Conservation (phyloP, 352 stramenopile genomes). For the Phytophthora podocarpi region DNA sequence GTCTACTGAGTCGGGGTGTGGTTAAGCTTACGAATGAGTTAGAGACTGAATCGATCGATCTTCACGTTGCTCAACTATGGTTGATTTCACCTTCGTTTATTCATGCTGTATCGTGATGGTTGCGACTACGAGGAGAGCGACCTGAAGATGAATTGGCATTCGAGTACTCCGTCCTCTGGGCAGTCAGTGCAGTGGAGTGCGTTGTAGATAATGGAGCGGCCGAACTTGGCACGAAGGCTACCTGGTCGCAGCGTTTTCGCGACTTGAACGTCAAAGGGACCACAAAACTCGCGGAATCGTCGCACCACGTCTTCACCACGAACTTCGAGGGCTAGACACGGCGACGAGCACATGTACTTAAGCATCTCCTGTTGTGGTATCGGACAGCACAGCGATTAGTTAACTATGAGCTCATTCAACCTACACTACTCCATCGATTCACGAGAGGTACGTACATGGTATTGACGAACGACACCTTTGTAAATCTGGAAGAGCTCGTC, state of each 20-base stretch:
- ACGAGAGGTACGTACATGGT: constrained; percentile 57
- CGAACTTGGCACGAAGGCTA: constrained; percentile 90
- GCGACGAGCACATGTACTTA: constrained; percentile 90
- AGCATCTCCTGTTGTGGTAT: constrained; percentile 75
- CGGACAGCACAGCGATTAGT: neutral
- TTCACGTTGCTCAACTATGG: neutral
- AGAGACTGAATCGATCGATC: constrained; percentile 20
- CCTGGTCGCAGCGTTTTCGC: constrained; percentile 85
- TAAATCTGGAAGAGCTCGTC: constrained; percentile 93
- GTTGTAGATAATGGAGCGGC: constrained; percentile 84
- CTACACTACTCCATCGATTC: too few species aligned
- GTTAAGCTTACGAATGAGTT: constrained; percentile 40
- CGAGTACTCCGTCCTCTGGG: constrained; percentile 88
- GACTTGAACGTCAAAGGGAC: constrained; percentile 91
- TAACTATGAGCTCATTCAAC: too few species aligned
- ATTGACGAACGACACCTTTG: constrained; percentile 73
- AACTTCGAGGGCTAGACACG: constrained; percentile 90
- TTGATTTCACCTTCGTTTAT: constrained; percentile 3
- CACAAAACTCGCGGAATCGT: constrained; percentile 82
- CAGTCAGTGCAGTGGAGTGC: constrained; percentile 94
- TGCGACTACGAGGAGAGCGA: constrained; percentile 31
- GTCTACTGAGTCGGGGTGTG: constrained; percentile 83
- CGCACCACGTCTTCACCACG: constrained; percentile 80
- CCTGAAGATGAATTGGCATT: constrained; percentile 92
- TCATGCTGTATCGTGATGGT: neutral